A percentile compares a stretch with the other conserved stretches of the same genome.
Conservation (phyloP, 257 asterid species). For the Nicotiana benthamiana region DNA sequence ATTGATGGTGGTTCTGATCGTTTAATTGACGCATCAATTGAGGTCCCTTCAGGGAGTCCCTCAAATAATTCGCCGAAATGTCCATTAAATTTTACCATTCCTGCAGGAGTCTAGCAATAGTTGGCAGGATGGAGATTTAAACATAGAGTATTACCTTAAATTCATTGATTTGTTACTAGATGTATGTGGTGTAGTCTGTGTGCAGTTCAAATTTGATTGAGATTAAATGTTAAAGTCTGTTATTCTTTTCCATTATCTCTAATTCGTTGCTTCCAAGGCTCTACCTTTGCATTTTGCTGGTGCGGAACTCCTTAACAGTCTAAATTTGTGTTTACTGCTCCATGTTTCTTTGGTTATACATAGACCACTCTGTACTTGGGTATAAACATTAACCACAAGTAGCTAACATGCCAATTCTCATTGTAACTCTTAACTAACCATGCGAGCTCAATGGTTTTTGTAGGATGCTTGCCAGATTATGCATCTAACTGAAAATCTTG, state of each 20-base stretch:
- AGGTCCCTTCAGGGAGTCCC: constrained; percentile 16
- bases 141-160: constrained; percentile 13
- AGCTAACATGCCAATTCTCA: background rate
- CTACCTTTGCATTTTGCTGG: background rate
- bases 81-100: constrained; percentile 45
- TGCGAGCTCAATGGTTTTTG: background rate
- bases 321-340: background rate
- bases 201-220: constrained; percentile 15
- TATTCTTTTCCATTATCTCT: background rate
- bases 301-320: background rate
- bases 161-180: constrained; percentile 22
- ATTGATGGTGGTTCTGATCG: constrained; percentile 28
- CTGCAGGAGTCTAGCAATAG: constrained; percentile 44
- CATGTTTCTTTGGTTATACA: background rate
- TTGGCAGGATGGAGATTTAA: constrained; percentile 23
- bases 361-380: background rate
- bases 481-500: background rate
- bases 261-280: background rate
- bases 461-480: background rate
- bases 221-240: constrained; percentile 1
- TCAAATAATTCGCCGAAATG: constrained; percentile 18
- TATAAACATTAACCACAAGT: background rate
- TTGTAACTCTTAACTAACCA: background rate
- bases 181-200: constrained; percentile 12
- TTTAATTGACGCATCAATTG: constrained; percentile 19